These are phyloP conservation scores for Psophocarpus tetragonolobus DNA, from an alignment of 306 rosid genomes.

Conservation along the genomic window DNA sequence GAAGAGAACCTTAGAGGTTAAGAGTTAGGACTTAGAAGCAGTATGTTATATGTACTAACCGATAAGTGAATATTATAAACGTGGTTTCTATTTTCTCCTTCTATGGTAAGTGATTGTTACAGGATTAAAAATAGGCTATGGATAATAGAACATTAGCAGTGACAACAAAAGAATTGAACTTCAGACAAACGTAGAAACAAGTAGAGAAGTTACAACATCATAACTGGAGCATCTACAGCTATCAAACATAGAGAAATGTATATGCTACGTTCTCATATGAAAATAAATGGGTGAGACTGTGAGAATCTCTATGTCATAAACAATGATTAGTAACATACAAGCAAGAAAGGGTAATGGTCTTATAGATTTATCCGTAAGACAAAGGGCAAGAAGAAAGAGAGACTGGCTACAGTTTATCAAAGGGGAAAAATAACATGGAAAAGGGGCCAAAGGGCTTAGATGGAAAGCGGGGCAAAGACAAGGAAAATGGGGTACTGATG, in stretches of 20 bases:
- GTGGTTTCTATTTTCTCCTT: conserved; percentile 19
- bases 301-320: conserved; percentile 7
- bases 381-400: conserved; percentile 30
- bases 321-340: conserved; percentile 32
- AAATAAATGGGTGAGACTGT: conserved; percentile 10
- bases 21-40: neutral
- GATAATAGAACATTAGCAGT: neutral
- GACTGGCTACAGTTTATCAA: conserved; percentile 26
- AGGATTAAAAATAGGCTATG: conserved; percentile 46
- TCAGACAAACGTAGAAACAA: conserved; percentile 15
- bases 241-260: neutral
- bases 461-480: conserved; percentile 48
- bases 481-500: conserved; percentile 40
- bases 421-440: conserved; percentile 46
- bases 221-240: conserved; percentile 11
- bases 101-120: neutral
- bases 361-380: conserved; percentile 28
- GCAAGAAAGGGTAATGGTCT: conserved; percentile 26
- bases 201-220: conserved; percentile 17
- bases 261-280: conserved; percentile 29
- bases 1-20: neutral
- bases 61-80: neutral
- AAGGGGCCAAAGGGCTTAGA: conserved; percentile 41
- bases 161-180: conserved; percentile 16
- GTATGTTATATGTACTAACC: neutral